Percentiles rank a stretch among this genome's conserved stretches.
These are phyloP conservation scores for Thalassiosira pacifica DNA, from an alignment of 352 stramenopile genomes.

Conservation along the genomic window DNA sequence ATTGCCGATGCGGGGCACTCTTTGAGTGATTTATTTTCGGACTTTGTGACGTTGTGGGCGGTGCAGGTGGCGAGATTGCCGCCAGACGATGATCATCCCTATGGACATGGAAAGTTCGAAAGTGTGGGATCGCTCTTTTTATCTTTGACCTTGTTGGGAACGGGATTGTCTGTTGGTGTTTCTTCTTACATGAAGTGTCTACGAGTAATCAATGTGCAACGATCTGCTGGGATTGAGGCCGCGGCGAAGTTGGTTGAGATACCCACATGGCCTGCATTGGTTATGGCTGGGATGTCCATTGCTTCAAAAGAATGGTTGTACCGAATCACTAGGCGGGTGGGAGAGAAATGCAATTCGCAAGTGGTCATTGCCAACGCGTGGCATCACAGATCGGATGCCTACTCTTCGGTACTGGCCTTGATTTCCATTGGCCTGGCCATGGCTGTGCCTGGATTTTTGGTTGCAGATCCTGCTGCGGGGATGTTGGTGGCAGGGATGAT, in stretches of 20 bases:
- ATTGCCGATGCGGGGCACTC: constrained; percentile 96
- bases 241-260: constrained; percentile 58
- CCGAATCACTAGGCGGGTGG: constrained; percentile 92
- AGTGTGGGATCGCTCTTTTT: constrained; percentile 84
- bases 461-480: constrained; percentile 75
- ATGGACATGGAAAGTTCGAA: constrained; percentile 88
- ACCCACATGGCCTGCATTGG: constrained; percentile 86
- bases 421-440: constrained; percentile 86
- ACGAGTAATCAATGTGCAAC: constrained; percentile 62
- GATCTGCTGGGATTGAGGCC: constrained; percentile 25
- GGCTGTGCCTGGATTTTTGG: constrained; percentile 67
- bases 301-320: constrained; percentile 94
- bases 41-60: constrained; percentile 96
- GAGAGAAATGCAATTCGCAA: constrained; percentile 91
- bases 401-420: constrained; percentile 87
- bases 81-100: constrained; percentile 92
- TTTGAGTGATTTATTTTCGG: constrained; percentile 94
- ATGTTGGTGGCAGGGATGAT: constrained; percentile 86
- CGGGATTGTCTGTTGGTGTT: constrained; percentile 74
- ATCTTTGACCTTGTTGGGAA: constrained; percentile 82
- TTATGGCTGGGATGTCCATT: constrained; percentile 92
- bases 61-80: constrained; percentile 90
- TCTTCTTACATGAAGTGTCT: constrained; percentile 75
- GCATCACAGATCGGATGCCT: constrained; percentile 91
- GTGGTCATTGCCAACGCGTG: constrained; percentile 98